Evolutionary conservation across 1,139 yeast species (phyloP).

Genomic region (Yamadazyma pseudoaaseri): DNA sequence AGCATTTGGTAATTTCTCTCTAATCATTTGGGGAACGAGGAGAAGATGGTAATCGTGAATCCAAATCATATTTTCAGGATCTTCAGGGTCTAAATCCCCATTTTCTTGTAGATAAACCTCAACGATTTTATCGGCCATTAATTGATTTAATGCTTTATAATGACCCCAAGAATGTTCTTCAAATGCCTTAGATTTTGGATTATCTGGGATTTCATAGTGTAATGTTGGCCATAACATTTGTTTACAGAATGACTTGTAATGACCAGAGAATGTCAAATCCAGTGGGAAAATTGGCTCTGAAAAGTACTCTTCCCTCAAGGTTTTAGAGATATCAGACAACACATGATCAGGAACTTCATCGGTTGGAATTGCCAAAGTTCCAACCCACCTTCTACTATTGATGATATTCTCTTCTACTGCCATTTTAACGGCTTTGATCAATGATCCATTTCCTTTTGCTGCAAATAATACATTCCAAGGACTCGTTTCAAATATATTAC

Average conservation of each 20-base stretch:
- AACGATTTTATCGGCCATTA: slow-evolving; percentile 75
- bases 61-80: slow-evolving; percentile 66
- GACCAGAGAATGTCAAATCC: slow-evolving; percentile 83
- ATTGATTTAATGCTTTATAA: slow-evolving; percentile 72
- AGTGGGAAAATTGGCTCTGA: slow-evolving; percentile 70
- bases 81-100: slow-evolving; percentile 44
- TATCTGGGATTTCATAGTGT: slow-evolving; percentile 95
- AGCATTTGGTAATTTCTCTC: slow-evolving; percentile 74
- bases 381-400: slow-evolving; percentile 69
- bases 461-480: slow-evolving; percentile 74
- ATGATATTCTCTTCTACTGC: slow-evolving; percentile 52
- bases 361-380: slow-evolving; percentile 87
- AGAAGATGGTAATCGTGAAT: slow-evolving; percentile 91
- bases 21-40: slow-evolving; percentile 81
- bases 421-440: slow-evolving; percentile 77
- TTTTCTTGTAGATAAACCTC: slow-evolving; percentile 53
- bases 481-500: slow-evolving; percentile 64
- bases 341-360: slow-evolving; percentile 68
- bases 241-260: slow-evolving; percentile 86
- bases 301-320: slow-evolving; percentile 46
- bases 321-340: slow-evolving; percentile 46
- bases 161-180: slow-evolving; percentile 95
- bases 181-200: slow-evolving; percentile 90
- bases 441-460: slow-evolving; percentile 84
- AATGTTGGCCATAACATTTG: slow-evolving; percentile 96